A percentile compares a stretch with the other conserved stretches of the same genome.
phyloP scores from a whole-genome alignment of 352 stramenopile genomes.

The Blastocystis sp. region DNA sequence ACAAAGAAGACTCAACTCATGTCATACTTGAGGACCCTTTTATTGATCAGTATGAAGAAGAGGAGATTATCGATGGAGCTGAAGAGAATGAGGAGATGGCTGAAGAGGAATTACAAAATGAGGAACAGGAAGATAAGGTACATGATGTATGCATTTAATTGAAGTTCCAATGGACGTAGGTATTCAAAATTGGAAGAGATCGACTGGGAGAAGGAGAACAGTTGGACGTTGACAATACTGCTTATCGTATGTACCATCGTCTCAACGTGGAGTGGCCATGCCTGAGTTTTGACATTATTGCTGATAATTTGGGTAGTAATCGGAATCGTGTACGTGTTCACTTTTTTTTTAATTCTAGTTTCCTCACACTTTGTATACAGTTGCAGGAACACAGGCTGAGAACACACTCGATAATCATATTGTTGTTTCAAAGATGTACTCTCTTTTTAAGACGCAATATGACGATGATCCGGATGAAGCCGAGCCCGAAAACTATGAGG shows the following conservation, averaged over 20 bases:
- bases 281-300: constrained; percentile 93
- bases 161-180: constrained; percentile 72
- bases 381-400: constrained; percentile 90
- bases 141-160: not conserved
- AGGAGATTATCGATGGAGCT: constrained; percentile 82
- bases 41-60: constrained; percentile 83
- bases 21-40: constrained; percentile 84
- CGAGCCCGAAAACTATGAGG: constrained; percentile 80
- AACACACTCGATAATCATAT: constrained; percentile 89
- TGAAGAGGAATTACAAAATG: constrained; percentile 72
- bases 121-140: constrained; percentile 69
- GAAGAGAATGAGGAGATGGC: constrained; percentile 75
- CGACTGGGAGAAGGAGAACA: constrained; percentile 85
- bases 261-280: constrained; percentile 94
- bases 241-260: constrained; percentile 99
- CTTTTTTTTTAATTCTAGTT: constrained; percentile 74
- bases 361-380: constrained; percentile 90
- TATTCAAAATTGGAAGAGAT: constrained; percentile 88
- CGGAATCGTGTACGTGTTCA: constrained; percentile 74
- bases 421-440: constrained; percentile 93
- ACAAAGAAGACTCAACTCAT: constrained; percentile 75
- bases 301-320: constrained; percentile 87
- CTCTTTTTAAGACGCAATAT: constrained; percentile 88
- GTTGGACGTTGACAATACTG: constrained; percentile 95
- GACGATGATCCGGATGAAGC: constrained; percentile 74